Percentiles rank a stretch among this genome's conserved stretches.
Conservation (phyloP, 2,329 filamentous ascomycete species). For the Cladosporium oxysporum region DNA sequence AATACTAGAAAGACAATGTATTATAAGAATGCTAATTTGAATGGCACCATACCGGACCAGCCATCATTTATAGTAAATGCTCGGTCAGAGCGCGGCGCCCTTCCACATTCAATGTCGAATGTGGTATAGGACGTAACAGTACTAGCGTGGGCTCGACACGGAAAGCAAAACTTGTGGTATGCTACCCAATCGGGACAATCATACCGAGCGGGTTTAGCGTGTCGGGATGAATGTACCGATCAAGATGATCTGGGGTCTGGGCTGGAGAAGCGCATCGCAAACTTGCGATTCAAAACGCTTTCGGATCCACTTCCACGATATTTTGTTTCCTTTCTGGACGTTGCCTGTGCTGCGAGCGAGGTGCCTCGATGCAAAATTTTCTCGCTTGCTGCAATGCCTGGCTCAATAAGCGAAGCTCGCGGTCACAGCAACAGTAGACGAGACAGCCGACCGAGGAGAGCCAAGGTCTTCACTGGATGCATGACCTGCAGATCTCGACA, state of each 20-base stretch:
- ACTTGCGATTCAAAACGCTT: background rate
- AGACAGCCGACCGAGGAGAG: background rate
- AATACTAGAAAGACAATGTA: background rate
- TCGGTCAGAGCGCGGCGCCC: background rate
- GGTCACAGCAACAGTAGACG: background rate
- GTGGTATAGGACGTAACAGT: background rate
- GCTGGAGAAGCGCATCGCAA: background rate
- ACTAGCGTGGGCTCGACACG: background rate
- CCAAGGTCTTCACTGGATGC: background rate
- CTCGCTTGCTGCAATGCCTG: background rate
- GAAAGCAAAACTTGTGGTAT: background rate
- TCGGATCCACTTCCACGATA: background rate
- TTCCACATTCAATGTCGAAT: background rate
- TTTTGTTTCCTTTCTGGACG: background rate
- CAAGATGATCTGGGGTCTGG: background rate
- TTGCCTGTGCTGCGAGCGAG: background rate
- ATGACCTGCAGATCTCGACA: background rate
- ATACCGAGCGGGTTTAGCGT: background rate
- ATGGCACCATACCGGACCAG: background rate
- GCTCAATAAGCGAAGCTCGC: background rate
- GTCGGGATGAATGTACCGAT: background rate
- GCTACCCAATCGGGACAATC: background rate
- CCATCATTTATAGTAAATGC: background rate
- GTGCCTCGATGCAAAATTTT: background rate
- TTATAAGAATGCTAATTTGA: background rate